Percentiles rank a stretch among this genome's conserved stretches.
Evolutionary conservation across 495 filamentous ascomycete genomes (phyloP).

Genomic region (Talaromyces ruber): DNA sequence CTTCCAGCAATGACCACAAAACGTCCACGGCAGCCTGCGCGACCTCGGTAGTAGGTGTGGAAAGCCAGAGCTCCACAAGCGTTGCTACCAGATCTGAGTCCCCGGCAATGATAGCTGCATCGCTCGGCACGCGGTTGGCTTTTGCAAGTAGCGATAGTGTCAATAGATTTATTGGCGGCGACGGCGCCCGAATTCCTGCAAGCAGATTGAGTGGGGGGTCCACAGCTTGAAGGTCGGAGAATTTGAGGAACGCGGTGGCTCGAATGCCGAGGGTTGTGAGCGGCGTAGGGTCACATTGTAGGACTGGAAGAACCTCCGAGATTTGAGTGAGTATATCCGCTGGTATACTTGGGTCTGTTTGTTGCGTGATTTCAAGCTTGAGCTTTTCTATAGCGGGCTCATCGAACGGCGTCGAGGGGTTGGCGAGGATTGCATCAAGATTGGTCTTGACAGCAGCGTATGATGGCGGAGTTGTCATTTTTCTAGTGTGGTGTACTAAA

Average conservation of each 20-base stretch:
- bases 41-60: slow-evolving; percentile 60
- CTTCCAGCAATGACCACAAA: slow-evolving; percentile 60
- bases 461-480: slow-evolving; percentile 31
- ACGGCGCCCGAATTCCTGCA: slow-evolving; percentile 49
- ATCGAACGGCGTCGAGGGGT: slow-evolving; percentile 29
- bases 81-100: slow-evolving; percentile 52
- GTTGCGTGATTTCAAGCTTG: slow-evolving; percentile 31
- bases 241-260: slow-evolving; percentile 29
- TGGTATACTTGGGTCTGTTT: slow-evolving; percentile 25
- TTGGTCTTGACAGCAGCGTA: slow-evolving; percentile 29
- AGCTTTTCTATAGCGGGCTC: slow-evolving; percentile 29
- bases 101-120: slow-evolving; percentile 60
- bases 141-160: slow-evolving; percentile 66
- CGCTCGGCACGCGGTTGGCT: slow-evolving; percentile 48
- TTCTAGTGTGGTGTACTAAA: background rate
- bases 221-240: slow-evolving; percentile 34
- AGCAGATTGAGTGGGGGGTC: slow-evolving; percentile 38
- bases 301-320: slow-evolving; percentile 33
- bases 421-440: slow-evolving; percentile 25
- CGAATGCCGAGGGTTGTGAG: slow-evolving; percentile 34
- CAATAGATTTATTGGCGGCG: slow-evolving; percentile 59
- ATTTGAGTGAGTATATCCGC: slow-evolving; percentile 36
- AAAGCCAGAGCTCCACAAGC: slow-evolving; percentile 65
- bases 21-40: slow-evolving; percentile 58
- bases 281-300: slow-evolving; percentile 45